Base-by-base conservation (phyloP, 2,329 filamentous ascomycete species). In the Aspergillus udagawae region DNA sequence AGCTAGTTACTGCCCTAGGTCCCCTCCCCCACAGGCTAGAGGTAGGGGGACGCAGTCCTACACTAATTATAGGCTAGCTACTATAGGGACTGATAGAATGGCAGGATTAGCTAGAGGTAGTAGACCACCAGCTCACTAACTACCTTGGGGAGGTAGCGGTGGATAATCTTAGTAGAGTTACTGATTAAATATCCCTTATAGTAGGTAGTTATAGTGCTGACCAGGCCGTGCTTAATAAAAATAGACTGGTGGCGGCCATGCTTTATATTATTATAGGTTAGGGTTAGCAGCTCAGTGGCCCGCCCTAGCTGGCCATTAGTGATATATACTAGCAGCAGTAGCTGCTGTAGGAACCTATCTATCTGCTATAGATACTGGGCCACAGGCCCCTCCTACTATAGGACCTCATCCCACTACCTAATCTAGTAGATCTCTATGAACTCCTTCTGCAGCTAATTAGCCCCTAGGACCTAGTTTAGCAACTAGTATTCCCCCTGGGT, bases 71-170 rank as follows among this genome's bases (percentile, higher is more conserved):
- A 9, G 35, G 27, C 27, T 23, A 25, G 29, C 29, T 3, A n/a
- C 44, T 53, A 14, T 7, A 52, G 17, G 6, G 28, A 21, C 50
- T 49, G 29, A 25, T 1, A 41, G 4, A 57, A 57, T 1, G 28
- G 27, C 1, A 58, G 35, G 0, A 61, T 28, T 8, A 61, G 45
- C 55, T 23, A 62, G 1, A 62, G 51, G 29, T 62, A 61, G 56
- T 47, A 63, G 1, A 63, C 50, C 2, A 63, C 20, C 2, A 63
- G 49, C 53, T 60, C 42, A 10, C 59, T 52, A 3, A 61, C 52
- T 35, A 44, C 23, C 49, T 49, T 41, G 1, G 54, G 50, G 10
- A 60, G 29, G 41, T 59, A 60, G 3, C 52, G 32, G 38, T 60
- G 29, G 49, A 62, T 60, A 12, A 62, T 54, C 58, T 60, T 58